Evolutionary conservation across 352 stramenopile genomes (phyloP).

Genomic region (Phytophthora megakarya): DNA sequence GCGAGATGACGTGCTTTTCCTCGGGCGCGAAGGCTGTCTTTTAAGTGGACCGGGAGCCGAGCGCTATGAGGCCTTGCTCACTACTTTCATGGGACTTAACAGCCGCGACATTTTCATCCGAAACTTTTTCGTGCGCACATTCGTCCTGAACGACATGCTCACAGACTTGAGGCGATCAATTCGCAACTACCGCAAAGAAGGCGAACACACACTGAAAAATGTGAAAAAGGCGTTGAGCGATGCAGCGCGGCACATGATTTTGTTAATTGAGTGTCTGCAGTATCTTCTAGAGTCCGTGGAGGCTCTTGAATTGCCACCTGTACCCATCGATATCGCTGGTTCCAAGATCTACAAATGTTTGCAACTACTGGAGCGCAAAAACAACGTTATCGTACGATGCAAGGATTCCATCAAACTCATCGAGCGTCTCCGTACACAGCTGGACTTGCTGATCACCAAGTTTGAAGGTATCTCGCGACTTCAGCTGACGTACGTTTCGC

Average conservation of each 20-base stretch:
- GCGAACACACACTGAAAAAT: conserved; percentile 62
- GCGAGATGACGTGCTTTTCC: conserved; percentile 95
- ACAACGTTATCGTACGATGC: conserved; percentile 91
- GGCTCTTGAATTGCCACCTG: conserved; percentile 70
- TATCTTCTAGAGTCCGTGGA: conserved; percentile 96
- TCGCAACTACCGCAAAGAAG: conserved; percentile 82
- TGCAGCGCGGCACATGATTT: conserved; percentile 93
- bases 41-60: conserved; percentile 93
- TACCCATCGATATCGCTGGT: conserved; percentile 52
- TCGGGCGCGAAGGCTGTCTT: conserved; percentile 94
- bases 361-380: conserved; percentile 87
- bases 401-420: conserved; percentile 97
- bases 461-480: conserved; percentile 89
- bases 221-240: conserved; percentile 92
- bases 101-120: conserved; percentile 98
- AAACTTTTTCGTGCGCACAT: conserved; percentile 97
- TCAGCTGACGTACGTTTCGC: conserved; percentile 87
- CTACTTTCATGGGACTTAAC: conserved; percentile 95
- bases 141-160: conserved; percentile 96
- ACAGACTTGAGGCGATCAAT: conserved; percentile 88
- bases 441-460: conserved; percentile 93
- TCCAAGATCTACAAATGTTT: conserved; percentile 93
- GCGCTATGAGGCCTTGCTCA: conserved; percentile 96
- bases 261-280: conserved; percentile 96
- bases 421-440: conserved; percentile 87